Percentiles rank a stretch among this genome's conserved stretches.
Conservation (phyloP, 768 basidiomycete species). For the Amanita jacksonii region DNA sequence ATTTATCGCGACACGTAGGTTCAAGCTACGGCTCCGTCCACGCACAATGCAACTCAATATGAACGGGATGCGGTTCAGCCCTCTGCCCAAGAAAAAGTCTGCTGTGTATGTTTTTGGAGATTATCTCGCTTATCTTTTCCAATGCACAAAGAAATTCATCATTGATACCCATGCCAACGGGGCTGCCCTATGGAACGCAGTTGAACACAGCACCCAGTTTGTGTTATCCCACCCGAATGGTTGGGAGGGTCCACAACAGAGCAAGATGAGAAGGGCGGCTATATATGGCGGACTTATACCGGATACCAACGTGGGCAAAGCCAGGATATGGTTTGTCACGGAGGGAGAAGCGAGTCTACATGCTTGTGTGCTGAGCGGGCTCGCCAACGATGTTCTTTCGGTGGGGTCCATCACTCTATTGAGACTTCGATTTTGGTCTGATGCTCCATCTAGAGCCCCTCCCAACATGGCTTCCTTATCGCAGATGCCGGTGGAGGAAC, state of each 20-base stretch:
- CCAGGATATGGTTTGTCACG: conserved; percentile 71
- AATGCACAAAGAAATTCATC: conserved; percentile 68
- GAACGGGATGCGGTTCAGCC: conserved; percentile 74
- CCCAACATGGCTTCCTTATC: conserved; percentile 69
- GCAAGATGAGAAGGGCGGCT: conserved; percentile 68
- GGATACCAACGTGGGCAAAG: conserved; percentile 62
- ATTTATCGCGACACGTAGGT: conserved; percentile 28
- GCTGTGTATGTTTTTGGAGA: conserved; percentile 74
- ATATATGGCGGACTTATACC: conserved; percentile 65
- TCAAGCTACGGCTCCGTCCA: conserved; percentile 73
- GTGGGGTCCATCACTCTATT: too few species aligned
- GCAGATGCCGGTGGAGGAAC: conserved; percentile 79
- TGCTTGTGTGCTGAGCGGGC: conserved; percentile 67
- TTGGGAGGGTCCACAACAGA: conserved; percentile 73
- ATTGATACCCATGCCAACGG: conserved; percentile 80
- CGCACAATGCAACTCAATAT: conserved; percentile 72
- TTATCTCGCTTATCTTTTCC: conserved; percentile 66
- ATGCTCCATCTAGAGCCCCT: conserved; percentile 68
- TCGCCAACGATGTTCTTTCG: conserved; percentile 69
- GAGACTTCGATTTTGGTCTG: too few species aligned
- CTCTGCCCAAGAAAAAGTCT: conserved; percentile 55
- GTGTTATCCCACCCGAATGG: conserved; percentile 77
- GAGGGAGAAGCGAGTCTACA: conserved; percentile 82
- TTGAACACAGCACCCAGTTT: conserved; percentile 62
- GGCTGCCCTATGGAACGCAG: conserved; percentile 53